Evolutionary conservation across 1,284 basidiomycete species (phyloP).

Genomic region (Puccinia coronata): DNA sequence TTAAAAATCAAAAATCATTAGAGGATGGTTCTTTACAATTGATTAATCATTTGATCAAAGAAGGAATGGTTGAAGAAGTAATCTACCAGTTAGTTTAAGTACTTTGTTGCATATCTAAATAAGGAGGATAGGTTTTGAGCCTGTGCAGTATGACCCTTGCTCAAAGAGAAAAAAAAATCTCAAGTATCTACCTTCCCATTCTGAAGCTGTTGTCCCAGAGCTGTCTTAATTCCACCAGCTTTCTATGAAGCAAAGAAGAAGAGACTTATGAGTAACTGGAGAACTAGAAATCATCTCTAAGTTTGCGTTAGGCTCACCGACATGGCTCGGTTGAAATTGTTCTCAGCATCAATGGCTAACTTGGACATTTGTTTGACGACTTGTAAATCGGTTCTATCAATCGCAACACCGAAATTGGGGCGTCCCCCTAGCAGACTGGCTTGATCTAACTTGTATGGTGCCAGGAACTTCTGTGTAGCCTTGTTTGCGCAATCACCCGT

Average conservation of each 20-base stretch:
- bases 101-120: background rate
- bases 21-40: background rate
- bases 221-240: background rate
- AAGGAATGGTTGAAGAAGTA: too few species aligned
- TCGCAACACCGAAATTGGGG: background rate
- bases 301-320: background rate
- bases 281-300: too few species aligned
- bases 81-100: background rate
- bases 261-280: too few species aligned
- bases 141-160: background rate
- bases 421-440: background rate
- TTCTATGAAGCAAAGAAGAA: background rate
- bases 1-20: background rate
- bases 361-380: background rate
- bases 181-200: constrained; percentile 1
- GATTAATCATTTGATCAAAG: background rate
- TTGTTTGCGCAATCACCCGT: background rate
- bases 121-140: too few species aligned
- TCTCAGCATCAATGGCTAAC: background rate
- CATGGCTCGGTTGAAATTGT: background rate
- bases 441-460: background rate
- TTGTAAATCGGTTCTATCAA: background rate
- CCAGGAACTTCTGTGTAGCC: background rate
- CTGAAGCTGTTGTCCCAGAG: background rate
- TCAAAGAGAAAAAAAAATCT: background rate